Percentiles rank a stretch among this genome's conserved stretches.
These are phyloP conservation scores for Hibiscus syriacus DNA, from an alignment of 345 rosid genomes.

Conservation along the genomic window DNA sequence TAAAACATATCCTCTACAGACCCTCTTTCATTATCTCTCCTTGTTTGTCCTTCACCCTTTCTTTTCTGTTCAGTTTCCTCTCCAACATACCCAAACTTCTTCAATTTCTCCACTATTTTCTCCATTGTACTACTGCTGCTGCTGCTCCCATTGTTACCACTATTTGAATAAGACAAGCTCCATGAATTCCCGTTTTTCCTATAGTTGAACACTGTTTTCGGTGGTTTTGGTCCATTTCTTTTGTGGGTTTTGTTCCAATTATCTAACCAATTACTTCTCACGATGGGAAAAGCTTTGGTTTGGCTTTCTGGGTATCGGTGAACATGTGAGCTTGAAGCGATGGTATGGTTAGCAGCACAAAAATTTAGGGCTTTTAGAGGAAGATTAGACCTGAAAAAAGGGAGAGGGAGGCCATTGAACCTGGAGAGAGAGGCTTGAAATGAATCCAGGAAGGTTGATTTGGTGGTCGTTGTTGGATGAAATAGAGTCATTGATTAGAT, in stretches of 20 bases:
- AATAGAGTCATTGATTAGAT: slow-evolving; percentile 42
- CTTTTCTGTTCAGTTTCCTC: slow-evolving; percentile 31
- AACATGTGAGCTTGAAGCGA: slow-evolving; percentile 12
- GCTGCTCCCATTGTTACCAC: slow-evolving; percentile 14
- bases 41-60: slow-evolving; percentile 12
- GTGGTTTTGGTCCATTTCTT: slow-evolving; percentile 30
- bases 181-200: slow-evolving; percentile 26
- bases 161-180: slow-evolving; percentile 22
- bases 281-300: slow-evolving; percentile 13
- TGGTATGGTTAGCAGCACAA: slow-evolving; percentile 6
- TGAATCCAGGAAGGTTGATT: slow-evolving; percentile 30
- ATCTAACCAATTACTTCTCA: slow-evolving; percentile 39
- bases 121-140: slow-evolving; percentile 63
- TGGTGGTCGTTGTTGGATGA: slow-evolving; percentile 28
- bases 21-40: slow-evolving; percentile 62
- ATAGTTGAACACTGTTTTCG: slow-evolving; percentile 42
- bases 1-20: slow-evolving; percentile 66
- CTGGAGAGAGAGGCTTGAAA: too few species aligned
- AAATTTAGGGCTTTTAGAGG: slow-evolving; percentile 16
- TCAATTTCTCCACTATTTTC: slow-evolving; percentile 75
- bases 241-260: slow-evolving; percentile 45
- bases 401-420: too few species aligned
- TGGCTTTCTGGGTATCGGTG: slow-evolving; percentile 27
- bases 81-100: slow-evolving; percentile 55
- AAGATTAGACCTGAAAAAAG: slow-evolving; percentile 35